A percentile compares a stretch with the other conserved stretches of the same genome.
phyloP scores from a whole-genome alignment of 208 protist species.

The Trypanosomatidae sp. region DNA sequence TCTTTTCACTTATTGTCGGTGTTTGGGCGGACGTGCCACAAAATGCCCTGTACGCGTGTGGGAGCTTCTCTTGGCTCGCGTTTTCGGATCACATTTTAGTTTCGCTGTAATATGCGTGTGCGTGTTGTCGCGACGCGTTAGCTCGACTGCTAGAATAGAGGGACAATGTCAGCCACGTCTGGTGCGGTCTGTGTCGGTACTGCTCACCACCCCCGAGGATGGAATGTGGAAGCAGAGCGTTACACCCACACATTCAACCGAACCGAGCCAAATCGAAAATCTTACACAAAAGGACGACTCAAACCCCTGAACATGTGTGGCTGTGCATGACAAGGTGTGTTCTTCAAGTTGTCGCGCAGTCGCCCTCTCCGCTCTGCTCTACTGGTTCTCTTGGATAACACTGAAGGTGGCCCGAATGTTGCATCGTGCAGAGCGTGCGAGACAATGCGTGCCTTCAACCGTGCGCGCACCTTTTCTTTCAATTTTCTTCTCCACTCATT shows the following conservation, averaged over 20 bases:
- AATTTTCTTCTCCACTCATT: neutral
- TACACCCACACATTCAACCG: neutral
- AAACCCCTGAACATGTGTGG: neutral
- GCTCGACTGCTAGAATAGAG: neutral
- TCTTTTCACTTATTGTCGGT: neutral
- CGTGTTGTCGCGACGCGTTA: neutral
- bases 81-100: no score
- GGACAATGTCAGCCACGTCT: neutral
- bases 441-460: neutral
- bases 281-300: neutral
- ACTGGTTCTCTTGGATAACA: neutral
- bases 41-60: neutral
- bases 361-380: neutral
- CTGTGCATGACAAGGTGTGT: neutral
- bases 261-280: neutral
- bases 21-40: neutral
- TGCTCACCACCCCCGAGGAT: neutral
- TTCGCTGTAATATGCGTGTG: no score
- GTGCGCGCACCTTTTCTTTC: neutral
- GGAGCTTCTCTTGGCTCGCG: no score
- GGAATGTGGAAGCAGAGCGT: neutral
- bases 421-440: neutral
- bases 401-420: neutral
- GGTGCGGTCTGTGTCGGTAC: neutral
- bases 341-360: neutral